Base-by-base conservation (phyloP, 2,329 filamentous ascomycete species). In the Talaromyces verruculosus region DNA sequence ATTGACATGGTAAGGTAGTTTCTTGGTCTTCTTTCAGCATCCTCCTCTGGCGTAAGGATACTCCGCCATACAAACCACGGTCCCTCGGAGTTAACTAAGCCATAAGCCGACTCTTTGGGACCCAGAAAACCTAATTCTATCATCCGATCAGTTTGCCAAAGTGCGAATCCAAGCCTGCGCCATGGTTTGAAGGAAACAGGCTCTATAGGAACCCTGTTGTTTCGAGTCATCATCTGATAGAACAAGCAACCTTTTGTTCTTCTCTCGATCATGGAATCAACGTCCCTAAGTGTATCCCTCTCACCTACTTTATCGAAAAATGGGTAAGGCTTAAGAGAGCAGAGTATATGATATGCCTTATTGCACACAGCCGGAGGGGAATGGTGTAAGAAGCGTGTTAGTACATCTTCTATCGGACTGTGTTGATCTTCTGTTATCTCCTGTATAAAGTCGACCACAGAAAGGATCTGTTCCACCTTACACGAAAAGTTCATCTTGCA, bases 11-110 rank as follows among this genome's bases (percentile, higher is more conserved):
- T 45, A 45, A 45, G 41, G n/a, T 45, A 53, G 28, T 30, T 15
- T 4, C 19, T 17, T n/a, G 22, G 49, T 30, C 33, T 35, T 62
- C 60, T 51, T 41, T 53, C 45, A 30, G 33, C 45, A 53, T 63
- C 61, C 15, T 63, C 61, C 19, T 63, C 61, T 37, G 61, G 61
- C 19, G 61, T 63, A 43, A 63, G 61, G 43, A 63, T 63, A 33
- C 61, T 63, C 11, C 61, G 45, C 61, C 61, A 63, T 55, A 33
- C 43, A 37, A 53, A 63, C 45, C 28, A 55, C 2, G 4, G 10
- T 43, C 43, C 35, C 2, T 28, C 6, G 7, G 15, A 13, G 10
- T n/a, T n/a, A 17, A 25, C 6, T 17, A 53, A 17, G 13, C 17
- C 30, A 33, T 63, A 41, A 13, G 10, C 8, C 28, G 5, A 33